Evolutionary conservation across 75 land plant species (phyloP), one percentile per base, ranked within the genome.

Genomic region (Cunninghamia lanceolata): DNA sequence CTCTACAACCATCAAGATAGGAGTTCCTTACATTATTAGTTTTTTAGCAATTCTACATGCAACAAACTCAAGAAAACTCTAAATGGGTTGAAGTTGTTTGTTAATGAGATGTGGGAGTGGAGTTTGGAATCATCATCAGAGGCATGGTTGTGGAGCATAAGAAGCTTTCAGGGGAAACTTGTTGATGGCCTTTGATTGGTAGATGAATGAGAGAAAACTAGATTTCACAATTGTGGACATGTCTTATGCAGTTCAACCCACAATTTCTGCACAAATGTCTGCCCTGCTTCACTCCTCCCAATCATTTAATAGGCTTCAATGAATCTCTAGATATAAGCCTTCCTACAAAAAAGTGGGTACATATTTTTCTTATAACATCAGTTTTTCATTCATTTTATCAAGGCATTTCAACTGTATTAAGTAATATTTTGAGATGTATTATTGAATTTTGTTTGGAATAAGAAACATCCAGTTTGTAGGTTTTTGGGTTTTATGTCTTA

Each of bases 231-330:
- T n/a, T 91, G 6, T 91, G 92, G 92, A 89, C 90, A 42, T 89
- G 83, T 14, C 17, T 89, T 66, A 89, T 89, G 63, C 92, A 91
- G 82, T 84, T 89, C 19, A 89, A 75, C 73, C 78, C 92, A 17
- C 13, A 89, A 16, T 83, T 50, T 38, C 75, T 56, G 38, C 78
- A 45, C 82, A 84, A 80, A 85, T 87, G 88, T 56, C 85, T 82
- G n/a, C 88, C 78, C 32, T 34, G 74, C 56, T 68, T 46, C 73
- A 82, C 75, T 79, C 68, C 47, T 19, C 85, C 73, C 25, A 77
- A 50, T 34, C 88, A 17, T 6, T 77, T 66, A 30, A 52, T 10
- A 50, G 88, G 79, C 86, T 50, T 45, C 42, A 84, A 50, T 73
- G 88, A 70, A 52, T 54, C 56, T 36, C 9, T 79, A 19, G 79